Percentiles rank a stretch among this genome's conserved stretches.
Conservation (phyloP, 345 rosid species). For the Eucalyptus sp. region DNA sequence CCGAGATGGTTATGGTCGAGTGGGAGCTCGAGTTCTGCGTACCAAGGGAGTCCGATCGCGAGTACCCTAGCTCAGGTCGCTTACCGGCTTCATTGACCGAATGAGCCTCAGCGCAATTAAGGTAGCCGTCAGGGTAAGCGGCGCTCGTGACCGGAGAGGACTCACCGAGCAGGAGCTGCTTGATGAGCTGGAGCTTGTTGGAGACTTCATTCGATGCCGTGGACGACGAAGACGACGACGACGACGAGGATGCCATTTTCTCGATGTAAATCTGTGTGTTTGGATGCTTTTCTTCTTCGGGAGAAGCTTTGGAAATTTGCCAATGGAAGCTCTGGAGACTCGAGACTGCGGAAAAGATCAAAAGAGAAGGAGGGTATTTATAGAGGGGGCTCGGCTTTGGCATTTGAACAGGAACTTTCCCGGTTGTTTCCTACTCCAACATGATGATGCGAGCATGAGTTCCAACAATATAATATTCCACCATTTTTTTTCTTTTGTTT, state of each 20-base stretch:
- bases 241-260: neutral
- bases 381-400: neutral
- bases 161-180: slow-evolving; percentile 48
- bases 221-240: neutral
- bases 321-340: neutral
- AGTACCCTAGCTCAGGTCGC: neutral
- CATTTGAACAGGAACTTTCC: neutral
- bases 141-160: slow-evolving; percentile 9
- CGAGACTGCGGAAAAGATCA: neutral
- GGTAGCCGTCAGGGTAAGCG: neutral
- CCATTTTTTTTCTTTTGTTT: neutral
- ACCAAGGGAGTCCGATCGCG: neutral
- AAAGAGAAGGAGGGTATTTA: neutral
- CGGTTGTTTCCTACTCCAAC: neutral
- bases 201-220: slow-evolving; percentile 3
- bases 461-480: neutral
- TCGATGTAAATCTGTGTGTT: neutral
- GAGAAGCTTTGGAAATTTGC: neutral
- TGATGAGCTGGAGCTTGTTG: slow-evolving; percentile 27
- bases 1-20: slow-evolving; percentile 4
- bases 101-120: neutral
- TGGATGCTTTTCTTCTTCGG: neutral
- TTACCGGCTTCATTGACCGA: neutral
- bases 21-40: neutral
- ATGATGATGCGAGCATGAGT: neutral